These are phyloP conservation scores for Chalara sp. DNA, from an alignment of 2,329 filamentous ascomycete genomes.

Conservation along the genomic window DNA sequence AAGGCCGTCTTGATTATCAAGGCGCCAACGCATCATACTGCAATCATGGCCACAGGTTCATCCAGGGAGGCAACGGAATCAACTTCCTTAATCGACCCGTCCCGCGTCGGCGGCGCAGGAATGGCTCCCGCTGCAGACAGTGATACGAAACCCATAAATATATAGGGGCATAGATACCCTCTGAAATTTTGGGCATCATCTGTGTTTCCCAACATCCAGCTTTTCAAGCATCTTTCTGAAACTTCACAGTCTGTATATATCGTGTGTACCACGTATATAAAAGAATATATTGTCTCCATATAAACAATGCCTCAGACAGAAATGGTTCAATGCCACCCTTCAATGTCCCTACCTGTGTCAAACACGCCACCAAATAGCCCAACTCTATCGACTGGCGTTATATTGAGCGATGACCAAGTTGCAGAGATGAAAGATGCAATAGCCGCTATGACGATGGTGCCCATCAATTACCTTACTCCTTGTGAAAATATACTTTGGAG, in stretches of 20 bases:
- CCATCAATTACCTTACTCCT: constrained; percentile 20
- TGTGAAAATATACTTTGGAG: no score
- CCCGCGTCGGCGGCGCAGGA: neutral
- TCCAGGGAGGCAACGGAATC: neutral
- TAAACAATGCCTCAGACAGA: neutral
- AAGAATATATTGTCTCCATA: neutral
- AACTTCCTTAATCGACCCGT: neutral
- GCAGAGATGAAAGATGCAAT: constrained; percentile 5
- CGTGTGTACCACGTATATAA: no score
- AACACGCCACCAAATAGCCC: neutral
- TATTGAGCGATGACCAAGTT: neutral
- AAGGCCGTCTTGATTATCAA: neutral
- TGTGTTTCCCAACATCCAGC: no score
- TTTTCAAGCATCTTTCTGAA: no score
- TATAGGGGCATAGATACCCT: no score
- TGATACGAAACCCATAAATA: no score
- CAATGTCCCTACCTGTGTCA: neutral
- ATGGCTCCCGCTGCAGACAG: no score
- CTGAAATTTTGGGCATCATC: no score
- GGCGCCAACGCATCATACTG: neutral
- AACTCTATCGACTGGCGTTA: neutral
- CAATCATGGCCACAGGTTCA: neutral
- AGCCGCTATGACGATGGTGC: constrained; percentile 17
- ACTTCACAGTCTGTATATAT: no score
- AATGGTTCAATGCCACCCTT: neutral